Base-by-base conservation (phyloP, 805 yeast genomes). In the Metschnikowia hibisci region DNA sequence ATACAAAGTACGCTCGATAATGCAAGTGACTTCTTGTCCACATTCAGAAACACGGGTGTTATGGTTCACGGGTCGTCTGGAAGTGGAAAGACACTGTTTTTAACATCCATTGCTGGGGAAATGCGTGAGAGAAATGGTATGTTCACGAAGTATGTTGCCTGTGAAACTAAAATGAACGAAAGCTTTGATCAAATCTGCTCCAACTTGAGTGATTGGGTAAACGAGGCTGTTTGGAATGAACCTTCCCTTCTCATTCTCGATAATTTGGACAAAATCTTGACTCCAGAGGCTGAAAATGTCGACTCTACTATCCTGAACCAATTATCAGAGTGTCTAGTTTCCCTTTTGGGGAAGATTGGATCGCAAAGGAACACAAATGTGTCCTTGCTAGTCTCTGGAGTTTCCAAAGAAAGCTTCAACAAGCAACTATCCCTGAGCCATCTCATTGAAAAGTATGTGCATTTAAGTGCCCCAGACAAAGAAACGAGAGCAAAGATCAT, bases 171-270 rank as follows among this genome's bases (percentile, higher is more conserved):
- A 25, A 69, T 82, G 51, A 81, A 77, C 49, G 89, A 84, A 50
- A 74, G 71, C 20, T 60, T 73, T 14, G 66, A 67, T 11, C 65
- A 63, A 14, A 58, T 81, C 27, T 70, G 76, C 50, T 77, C 69
- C 46, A 66, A 69, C 22, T 58, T 71, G 48, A 57, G 57, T 51
- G 65, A 64, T 45, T 71, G 76, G 73, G 60, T 74, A 55, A 74
- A 63, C 51, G 74, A 63, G 44, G 79, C 78, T 43, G 76, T 78
- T 14, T 88, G 96, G 95, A 77, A 81, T 56, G 73, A 84, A 12
- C 96, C 97, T 0, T 71, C 90, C 1, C 64, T 88, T 2, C 57
- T 91, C 2, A 64, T 90, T 0, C 60, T 91, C 15, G 98, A 91
- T 52, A 88, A 89, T 49, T 60, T 88, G 12, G 96, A 90, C 51